Evolutionary conservation across 345 rosid species (phyloP), one percentile per base, ranked within the genome.

Genomic region (Dimocarpus longan): DNA sequence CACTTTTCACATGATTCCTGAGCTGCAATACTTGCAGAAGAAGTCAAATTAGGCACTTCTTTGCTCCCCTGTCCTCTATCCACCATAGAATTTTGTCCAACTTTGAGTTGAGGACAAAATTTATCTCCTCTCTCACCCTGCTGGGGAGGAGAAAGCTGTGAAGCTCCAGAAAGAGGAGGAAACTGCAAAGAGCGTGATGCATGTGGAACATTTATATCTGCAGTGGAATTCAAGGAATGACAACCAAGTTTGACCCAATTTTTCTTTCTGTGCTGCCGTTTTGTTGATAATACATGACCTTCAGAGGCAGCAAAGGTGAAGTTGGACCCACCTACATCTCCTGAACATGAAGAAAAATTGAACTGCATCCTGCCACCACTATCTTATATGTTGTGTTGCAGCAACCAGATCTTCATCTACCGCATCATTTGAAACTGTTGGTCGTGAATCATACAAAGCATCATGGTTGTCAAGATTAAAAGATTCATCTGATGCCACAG

Each of bases 1-100:
- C 98, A 28, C 80, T 77, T 81, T 86, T 97, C 98, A 79, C 99
- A 94, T 76, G 92, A 89, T 88, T 97, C 99, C 79, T 91, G 94
- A 74, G 91, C 88, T 77, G 86, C 91, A 78, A 81, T 48, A 32
- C 86, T 73, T 77, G 86, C 82, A 66, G 88, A 46, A 81, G 87
- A 81, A 78, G 67, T 78, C 71, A 82, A 68, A 76, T 76, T 81
- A 83, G 93, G 67, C 79, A 78, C 87, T 64, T 82, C 84, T 60
- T 88, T 84, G 70, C 75, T 76, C 19, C 83, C 88, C 68, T 77
- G 88, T 78, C 79, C 90, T 77, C 79, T 88, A 71, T 73, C 80
- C 65, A 80, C 82, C 78, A 76, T 82, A 74, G 82, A 65, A 71
- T 81, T 83, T 78, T 84, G 86, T 21, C 79, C 76, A 52, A 68